phyloP scores from a whole-genome alignment of 2,329 filamentous ascomycete genomes.

The Dactylellina parvicollis region DNA sequence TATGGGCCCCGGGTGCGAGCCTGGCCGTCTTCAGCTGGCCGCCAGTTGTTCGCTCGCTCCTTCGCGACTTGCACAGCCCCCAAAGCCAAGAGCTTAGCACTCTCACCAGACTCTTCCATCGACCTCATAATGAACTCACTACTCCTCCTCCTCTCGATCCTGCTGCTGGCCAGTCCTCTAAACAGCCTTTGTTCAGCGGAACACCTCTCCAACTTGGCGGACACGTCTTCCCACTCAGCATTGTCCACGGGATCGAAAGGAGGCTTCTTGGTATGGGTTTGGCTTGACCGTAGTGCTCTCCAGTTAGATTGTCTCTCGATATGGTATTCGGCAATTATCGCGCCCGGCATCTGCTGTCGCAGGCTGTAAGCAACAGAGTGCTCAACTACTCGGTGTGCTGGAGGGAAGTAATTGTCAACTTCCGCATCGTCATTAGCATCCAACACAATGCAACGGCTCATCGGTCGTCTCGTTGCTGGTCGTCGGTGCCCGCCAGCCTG shows the following conservation, averaged over 20 bases:
- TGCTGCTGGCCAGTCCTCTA: too few relatives aligned
- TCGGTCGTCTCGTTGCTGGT: not conserved
- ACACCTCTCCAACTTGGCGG: conserved; percentile 21
- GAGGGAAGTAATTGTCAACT: too few relatives aligned
- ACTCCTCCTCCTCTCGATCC: conserved; percentile 1
- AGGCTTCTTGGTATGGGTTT: conserved; percentile 25
- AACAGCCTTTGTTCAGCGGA: conserved; percentile 17
- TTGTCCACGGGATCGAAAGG: conserved; percentile 20
- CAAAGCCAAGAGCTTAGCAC: conserved; percentile 47
- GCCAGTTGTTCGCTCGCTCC: not conserved
- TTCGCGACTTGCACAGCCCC: conserved; percentile 41
- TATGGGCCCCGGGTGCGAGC: too few relatives aligned
- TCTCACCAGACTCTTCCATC: not conserved
- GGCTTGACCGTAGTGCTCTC: conserved; percentile 30
- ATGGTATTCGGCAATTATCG: conserved; percentile 28
- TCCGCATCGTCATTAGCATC: conserved; percentile 27
- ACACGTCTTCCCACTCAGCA: conserved; percentile 34
- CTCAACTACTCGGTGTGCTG: not conserved
- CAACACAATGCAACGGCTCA: conserved; percentile 5
- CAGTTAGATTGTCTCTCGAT: too few relatives aligned
- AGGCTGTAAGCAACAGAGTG: too few relatives aligned
- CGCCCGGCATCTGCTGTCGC: too few relatives aligned
- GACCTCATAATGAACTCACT: conserved; percentile 43
- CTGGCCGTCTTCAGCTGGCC: not conserved
- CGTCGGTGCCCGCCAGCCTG: conserved; percentile 20